phyloP scores from a whole-genome alignment of 495 filamentous ascomycete genomes.

The Aspergillus nidulans region DNA sequence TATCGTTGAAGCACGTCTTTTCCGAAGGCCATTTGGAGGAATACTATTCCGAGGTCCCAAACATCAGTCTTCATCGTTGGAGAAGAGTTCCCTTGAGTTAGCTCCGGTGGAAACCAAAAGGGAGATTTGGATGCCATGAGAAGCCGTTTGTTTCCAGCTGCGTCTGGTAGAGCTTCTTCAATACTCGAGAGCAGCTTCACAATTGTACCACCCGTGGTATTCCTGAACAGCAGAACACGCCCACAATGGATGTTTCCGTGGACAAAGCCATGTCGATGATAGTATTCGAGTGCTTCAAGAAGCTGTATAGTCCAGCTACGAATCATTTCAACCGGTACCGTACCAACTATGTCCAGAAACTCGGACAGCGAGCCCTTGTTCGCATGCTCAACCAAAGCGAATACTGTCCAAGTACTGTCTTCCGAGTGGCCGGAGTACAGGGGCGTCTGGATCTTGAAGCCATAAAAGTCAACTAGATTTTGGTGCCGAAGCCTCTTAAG shows the following conservation, averaged over 20 bases:
- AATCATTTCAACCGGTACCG: slow-evolving; percentile 65
- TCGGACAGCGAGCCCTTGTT: slow-evolving; percentile 81
- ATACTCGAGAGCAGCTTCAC: slow-evolving; percentile 43
- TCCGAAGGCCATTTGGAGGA: slow-evolving; percentile 94
- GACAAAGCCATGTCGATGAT: slow-evolving; percentile 75
- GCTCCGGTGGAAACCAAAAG: slow-evolving; percentile 81
- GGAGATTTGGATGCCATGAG: slow-evolving; percentile 63
- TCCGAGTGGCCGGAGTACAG: slow-evolving; percentile 21
- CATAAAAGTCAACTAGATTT: slow-evolving; percentile 72
- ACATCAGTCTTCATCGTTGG: slow-evolving; percentile 81
- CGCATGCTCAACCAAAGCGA: slow-evolving; percentile 69
- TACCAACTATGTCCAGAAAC: slow-evolving; percentile 69
- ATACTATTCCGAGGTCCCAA: slow-evolving; percentile 87
- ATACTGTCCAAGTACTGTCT: slow-evolving; percentile 66
- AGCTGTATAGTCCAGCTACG: slow-evolving; percentile 84
- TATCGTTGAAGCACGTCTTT: slow-evolving; percentile 69
- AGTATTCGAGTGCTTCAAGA: slow-evolving; percentile 82
- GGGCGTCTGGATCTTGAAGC: slow-evolving; percentile 66
- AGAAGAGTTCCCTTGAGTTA: slow-evolving; percentile 54
- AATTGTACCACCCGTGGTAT: slow-evolving; percentile 33
- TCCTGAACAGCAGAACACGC: slow-evolving; percentile 64
- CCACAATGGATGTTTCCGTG: slow-evolving; percentile 74
- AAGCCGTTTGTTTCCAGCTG: slow-evolving; percentile 30
- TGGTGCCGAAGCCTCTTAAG: slow-evolving; percentile 70
- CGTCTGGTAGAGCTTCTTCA: slow-evolving; percentile 37